Conservation (phyloP, 2,329 filamentous ascomycete genomes). For the Metarhizium brunneum region DNA sequence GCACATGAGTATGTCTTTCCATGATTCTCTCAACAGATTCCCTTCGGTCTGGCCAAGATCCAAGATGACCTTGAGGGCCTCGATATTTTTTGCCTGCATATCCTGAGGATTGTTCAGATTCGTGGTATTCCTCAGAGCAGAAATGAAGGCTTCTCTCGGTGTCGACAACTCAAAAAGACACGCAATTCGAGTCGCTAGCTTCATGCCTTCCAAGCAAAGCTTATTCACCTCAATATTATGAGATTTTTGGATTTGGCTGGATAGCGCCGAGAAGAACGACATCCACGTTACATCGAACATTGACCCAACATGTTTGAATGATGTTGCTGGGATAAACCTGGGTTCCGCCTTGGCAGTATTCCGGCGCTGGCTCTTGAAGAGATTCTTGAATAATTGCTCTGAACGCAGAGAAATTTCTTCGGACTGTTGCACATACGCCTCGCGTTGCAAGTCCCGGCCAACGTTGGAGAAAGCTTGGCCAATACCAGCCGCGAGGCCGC, state of each 20-base stretch:
- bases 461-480: conserved; percentile 87
- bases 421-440: conserved; percentile 89
- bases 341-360: conserved; percentile 61
- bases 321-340: conserved; percentile 86
- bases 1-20: conserved; percentile 91
- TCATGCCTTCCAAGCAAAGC: conserved; percentile 90
- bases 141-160: conserved; percentile 90
- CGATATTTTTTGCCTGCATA: conserved; percentile 92
- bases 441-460: conserved; percentile 81
- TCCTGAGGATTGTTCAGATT: conserved; percentile 94
- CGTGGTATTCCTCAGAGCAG: conserved; percentile 83
- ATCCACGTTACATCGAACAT: conserved; percentile 99
- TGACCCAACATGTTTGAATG: conserved; percentile 86
- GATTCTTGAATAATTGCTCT: conserved; percentile 82
- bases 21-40: conserved; percentile 79
- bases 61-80: conserved; percentile 83
- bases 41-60: conserved; percentile 92
- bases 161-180: conserved; percentile 90
- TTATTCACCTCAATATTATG: conserved; percentile 89
- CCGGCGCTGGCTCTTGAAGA: conserved; percentile 81
- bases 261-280: conserved; percentile 93
- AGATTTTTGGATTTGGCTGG: conserved; percentile 85
- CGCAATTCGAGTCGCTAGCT: conserved; percentile 83
- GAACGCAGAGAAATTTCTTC: conserved; percentile 74
- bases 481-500: conserved; percentile 65